Percentiles rank a stretch among this genome's conserved stretches.
phyloP scores from a whole-genome alignment of 257 asterid genomes.

The Eucommia ulmoides region DNA sequence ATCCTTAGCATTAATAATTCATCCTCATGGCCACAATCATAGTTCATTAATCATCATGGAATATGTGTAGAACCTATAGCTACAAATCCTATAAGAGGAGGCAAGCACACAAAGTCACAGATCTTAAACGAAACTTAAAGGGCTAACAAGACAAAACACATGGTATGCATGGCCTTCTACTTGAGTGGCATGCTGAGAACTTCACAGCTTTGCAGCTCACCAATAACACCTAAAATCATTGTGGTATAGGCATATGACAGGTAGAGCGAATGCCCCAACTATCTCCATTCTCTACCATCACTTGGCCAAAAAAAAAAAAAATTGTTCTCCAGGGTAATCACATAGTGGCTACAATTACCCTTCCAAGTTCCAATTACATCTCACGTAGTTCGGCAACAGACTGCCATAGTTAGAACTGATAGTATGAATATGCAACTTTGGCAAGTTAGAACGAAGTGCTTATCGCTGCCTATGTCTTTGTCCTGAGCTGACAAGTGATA shows the following conservation, averaged over 20 bases:
- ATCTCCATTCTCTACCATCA: neutral
- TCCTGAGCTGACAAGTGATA: too few species aligned
- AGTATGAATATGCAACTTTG: too few species aligned
- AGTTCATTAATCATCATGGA: neutral
- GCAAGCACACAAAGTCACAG: neutral
- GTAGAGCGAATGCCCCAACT: neutral
- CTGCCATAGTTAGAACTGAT: too few species aligned
- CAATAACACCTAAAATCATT: neutral
- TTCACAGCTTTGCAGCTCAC: neutral
- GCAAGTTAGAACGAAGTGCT: too few species aligned
- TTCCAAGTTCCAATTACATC: too few species aligned
- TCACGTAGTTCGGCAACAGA: too few species aligned
- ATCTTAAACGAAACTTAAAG: neutral
- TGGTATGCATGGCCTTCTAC: neutral
- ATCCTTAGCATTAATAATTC: neutral
- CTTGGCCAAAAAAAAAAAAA: too few species aligned
- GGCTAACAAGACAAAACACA: neutral
- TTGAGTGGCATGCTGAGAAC: neutral
- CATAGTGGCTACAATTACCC: too few species aligned
- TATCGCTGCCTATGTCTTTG: too few species aligned
- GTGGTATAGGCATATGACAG: neutral
- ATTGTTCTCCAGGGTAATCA: too few species aligned
- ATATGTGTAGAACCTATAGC: neutral
- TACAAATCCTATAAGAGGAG: neutral
- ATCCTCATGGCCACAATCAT: neutral